These are phyloP conservation scores for Leersia perrieri DNA, from an alignment of 176 grass and related monocot genomes.

Conservation along the genomic window DNA sequence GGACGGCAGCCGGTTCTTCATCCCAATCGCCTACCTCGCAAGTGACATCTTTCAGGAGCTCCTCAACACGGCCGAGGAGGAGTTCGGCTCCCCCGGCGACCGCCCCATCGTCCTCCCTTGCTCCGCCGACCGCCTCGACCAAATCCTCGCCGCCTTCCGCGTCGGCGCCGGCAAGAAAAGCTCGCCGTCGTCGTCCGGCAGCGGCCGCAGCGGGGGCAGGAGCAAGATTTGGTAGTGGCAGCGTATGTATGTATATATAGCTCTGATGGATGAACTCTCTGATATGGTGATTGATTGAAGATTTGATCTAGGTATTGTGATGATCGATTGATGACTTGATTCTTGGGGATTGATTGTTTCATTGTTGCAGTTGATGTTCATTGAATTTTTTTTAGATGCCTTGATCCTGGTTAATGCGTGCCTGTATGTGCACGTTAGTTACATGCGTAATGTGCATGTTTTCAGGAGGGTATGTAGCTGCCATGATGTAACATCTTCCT, in stretches of 20 bases:
- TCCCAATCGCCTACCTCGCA: conserved; percentile 60
- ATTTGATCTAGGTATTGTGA: conserved; percentile 4
- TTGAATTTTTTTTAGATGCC: conserved; percentile 24
- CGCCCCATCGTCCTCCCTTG: conserved; percentile 72
- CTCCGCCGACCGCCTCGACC: conserved; percentile 42
- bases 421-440: background rate
- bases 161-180: conserved; percentile 19
- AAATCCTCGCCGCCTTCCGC: conserved; percentile 44
- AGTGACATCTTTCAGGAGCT: conserved; percentile 63
- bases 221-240: conserved; percentile 38
- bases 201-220: background rate
- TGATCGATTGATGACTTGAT: conserved; percentile 3
- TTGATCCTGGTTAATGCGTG: background rate
- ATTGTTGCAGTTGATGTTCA: background rate
- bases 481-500: conserved; percentile 41
- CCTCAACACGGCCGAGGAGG: conserved; percentile 65
- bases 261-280: background rate
- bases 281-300: conserved; percentile 4
- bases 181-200: too few species aligned
- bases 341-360: background rate
- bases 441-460: conserved; percentile 31
- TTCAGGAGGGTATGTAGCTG: conserved; percentile 30
- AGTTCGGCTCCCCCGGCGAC: conserved; percentile 56
- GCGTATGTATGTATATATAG: background rate
- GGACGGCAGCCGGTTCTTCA: conserved; percentile 58